Percentiles rank a stretch among this genome's conserved stretches.
phyloP scores from a whole-genome alignment of 257 asterid genomes.

The Nicotiana knightiana region DNA sequence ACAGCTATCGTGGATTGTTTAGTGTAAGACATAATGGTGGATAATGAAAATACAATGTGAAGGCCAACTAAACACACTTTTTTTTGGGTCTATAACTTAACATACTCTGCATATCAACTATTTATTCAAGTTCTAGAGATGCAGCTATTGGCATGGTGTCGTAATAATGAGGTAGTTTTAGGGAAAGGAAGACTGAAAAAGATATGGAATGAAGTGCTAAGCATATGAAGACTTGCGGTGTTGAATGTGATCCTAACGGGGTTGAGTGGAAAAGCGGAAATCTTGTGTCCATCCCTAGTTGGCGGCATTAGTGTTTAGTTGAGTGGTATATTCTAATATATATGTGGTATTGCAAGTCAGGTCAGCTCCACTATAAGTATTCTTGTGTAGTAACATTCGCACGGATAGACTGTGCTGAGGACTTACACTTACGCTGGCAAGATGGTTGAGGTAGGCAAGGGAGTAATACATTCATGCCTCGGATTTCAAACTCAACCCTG shows the following conservation, averaged over 20 bases:
- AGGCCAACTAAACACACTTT: not conserved
- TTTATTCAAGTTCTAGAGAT: not conserved
- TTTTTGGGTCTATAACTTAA: not conserved
- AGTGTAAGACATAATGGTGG: not conserved
- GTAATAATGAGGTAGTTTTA: not conserved
- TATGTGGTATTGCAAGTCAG: not conserved
- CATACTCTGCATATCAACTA: not conserved
- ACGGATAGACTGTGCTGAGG: not conserved
- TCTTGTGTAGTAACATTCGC: not conserved
- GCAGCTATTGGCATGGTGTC: not conserved
- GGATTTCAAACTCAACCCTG: not conserved
- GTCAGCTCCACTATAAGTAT: not conserved
- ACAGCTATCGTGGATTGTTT: not conserved
- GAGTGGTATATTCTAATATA: not conserved
- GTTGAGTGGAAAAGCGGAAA: not conserved
- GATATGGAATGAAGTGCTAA: not conserved
- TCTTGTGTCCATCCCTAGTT: not conserved
- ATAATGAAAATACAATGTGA: slow-evolving; percentile 2
- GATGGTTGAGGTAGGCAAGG: not conserved
- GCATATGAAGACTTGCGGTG: not conserved
- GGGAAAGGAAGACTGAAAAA: not conserved
- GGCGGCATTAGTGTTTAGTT: not conserved
- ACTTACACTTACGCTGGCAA: not conserved
- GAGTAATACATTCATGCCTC: not conserved
- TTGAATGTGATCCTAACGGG: not conserved